These are phyloP conservation scores for Euphorbia schlechtendalii DNA, from an alignment of 441 rosid genomes.

Conservation along the genomic window DNA sequence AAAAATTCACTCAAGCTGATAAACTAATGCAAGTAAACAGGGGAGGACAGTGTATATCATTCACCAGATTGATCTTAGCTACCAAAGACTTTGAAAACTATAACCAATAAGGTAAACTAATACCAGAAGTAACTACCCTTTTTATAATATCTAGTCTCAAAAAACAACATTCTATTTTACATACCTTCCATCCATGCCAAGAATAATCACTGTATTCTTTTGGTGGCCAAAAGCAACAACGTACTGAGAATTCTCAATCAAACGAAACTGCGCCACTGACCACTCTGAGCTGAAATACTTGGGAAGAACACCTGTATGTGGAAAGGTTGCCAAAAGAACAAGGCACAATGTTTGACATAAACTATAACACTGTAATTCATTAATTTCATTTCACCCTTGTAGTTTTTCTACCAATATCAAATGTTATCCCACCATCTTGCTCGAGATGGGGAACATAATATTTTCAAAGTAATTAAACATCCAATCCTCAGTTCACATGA, in stretches of 20 bases:
- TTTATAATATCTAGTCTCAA: not conserved
- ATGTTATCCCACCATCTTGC: not conserved
- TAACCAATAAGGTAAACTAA: not conserved
- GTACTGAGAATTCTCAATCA: constrained; percentile 73
- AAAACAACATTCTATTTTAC: not conserved
- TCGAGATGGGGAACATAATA: not conserved
- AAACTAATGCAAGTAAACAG: not conserved
- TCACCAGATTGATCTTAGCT: not conserved
- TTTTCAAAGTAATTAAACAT: not conserved
- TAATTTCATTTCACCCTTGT: not conserved
- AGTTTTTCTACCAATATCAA: not conserved
- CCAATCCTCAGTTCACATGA: too few species aligned
- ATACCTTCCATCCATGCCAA: constrained; percentile 96
- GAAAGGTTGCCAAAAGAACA: not conserved
- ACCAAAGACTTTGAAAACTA: not conserved
- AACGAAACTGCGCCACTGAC: constrained; percentile 89
- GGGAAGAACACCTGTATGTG: constrained; percentile 71
- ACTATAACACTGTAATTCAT: too few species aligned
- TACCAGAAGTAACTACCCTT: too few species aligned
- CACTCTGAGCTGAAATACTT: constrained; percentile 95
- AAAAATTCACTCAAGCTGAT: not conserved
- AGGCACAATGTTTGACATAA: not conserved
- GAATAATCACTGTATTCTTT: constrained; percentile 76
- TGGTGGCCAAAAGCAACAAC: constrained; percentile 89
- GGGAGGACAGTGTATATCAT: not conserved